Evolutionary conservation across 768 basidiomycete species (phyloP), one percentile per base, ranked within the genome.

Genomic region (Tulasnella sp.): DNA sequence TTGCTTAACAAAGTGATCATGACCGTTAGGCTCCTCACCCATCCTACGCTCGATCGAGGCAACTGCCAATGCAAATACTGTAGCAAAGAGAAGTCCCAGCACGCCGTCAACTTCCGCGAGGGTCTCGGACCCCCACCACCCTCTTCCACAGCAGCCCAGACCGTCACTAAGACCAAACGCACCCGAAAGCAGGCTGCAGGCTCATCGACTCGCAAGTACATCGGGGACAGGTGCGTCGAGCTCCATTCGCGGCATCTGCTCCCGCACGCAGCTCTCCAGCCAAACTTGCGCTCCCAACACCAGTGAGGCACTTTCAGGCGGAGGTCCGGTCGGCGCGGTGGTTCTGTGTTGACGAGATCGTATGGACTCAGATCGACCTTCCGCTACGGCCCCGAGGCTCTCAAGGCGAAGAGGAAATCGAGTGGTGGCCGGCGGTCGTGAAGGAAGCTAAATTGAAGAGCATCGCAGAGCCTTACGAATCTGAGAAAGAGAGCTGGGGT

Each of bases 351-450:
- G 57, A 46, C 27, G 57, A 59, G 29, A 22, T 59, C 17, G 48
- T 59, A 25, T 59, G 57, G 57, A 29, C 31, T 25, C 57, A 25
- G 5, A 15, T 38, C 15, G 34, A 38, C 15, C 34, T 15, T 7
- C 34, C 34, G 15, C 5, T 38, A 38, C 34, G 34, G 34, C 34
- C 34, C 7, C 34, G 34, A 5, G 34, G 15, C 15, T 38, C 7
- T 15, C 34, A 38, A 38, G 15, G 34, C n/a, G 72, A 71, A 17
- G 73, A 76, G 50, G 65, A 64, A n/a, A 84, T 91, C 62, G 66
- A 70, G 24, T 83, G 80, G 65, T 91, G 88, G 88, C 87, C 87
- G 1, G 85, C 78, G 1, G 65, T 88, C 21, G 76, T 90, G 7
- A 76, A 82, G 17, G 79, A 83, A 59, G 68, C 75, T 15, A 75